Conservation (phyloP, 345 rosid species). For the Gossypium longicalyx region DNA sequence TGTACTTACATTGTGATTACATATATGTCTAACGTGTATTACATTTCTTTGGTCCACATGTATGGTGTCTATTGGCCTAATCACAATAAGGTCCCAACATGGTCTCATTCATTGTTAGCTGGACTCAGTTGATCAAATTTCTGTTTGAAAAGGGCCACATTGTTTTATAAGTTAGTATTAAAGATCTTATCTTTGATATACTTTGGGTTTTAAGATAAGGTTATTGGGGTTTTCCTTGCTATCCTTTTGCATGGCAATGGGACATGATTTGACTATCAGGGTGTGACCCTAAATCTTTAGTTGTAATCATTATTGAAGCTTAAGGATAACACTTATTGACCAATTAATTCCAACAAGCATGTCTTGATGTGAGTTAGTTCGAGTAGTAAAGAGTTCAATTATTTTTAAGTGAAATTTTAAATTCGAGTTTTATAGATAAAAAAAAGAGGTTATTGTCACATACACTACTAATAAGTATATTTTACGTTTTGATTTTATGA, state of each 20-base stretch:
- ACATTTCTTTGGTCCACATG: neutral
- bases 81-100: neutral
- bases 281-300: conserved; percentile 16
- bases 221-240: conserved; percentile 29
- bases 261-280: conserved; percentile 34
- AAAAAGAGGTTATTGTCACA: too few species aligned
- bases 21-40: neutral
- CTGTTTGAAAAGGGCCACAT: conserved; percentile 27
- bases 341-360: neutral
- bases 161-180: neutral
- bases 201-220: conserved; percentile 33
- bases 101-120: conserved; percentile 21
- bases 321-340: neutral
- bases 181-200: conserved; percentile 38
- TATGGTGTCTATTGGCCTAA: conserved; percentile 5
- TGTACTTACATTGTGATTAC: neutral
- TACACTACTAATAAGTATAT: too few species aligned
- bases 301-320: conserved; percentile 14
- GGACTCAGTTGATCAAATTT: neutral
- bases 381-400: too few species aligned
- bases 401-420: too few species aligned
- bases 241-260: conserved; percentile 42
- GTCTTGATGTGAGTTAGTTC: too few species aligned
- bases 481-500: fast-evolving
- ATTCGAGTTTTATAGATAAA: too few species aligned